Evolutionary conservation across 169 alveolate species (phyloP).

Genomic region (Theileria parva): DNA sequence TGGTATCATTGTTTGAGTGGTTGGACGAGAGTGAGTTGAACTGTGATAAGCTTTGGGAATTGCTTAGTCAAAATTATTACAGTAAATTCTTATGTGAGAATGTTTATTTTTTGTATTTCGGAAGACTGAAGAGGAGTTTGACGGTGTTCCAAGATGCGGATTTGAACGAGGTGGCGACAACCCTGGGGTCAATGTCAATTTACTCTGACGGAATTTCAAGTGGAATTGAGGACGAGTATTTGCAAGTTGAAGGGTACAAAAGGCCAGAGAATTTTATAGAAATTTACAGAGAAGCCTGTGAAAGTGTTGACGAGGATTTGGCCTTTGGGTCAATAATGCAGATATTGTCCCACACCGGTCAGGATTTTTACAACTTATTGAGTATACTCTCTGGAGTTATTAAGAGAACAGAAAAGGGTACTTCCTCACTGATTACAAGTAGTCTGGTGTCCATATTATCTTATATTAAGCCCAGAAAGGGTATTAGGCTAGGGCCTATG

Average conservation of each 20-base stretch:
- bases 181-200: slow-evolving; percentile 35
- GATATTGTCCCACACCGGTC: slow-evolving; percentile 6
- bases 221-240: background rate
- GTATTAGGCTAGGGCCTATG: background rate
- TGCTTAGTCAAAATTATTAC: background rate
- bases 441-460: slow-evolving; percentile 18
- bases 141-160: slow-evolving; percentile 31
- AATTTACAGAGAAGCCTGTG: slow-evolving; percentile 22
- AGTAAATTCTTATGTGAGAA: slow-evolving; percentile 36
- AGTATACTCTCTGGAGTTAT: slow-evolving; percentile 13
- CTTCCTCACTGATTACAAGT: slow-evolving; percentile 18
- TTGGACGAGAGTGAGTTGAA: slow-evolving; percentile 20
- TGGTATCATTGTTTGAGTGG: slow-evolving; percentile 34
- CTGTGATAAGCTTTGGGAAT: slow-evolving; percentile 2
- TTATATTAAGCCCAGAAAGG: background rate
- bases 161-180: slow-evolving; percentile 42
- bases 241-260: background rate
- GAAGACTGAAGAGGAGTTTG: slow-evolving; percentile 8
- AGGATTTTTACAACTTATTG: slow-evolving; percentile 4
- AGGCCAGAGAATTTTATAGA: slow-evolving; percentile 18
- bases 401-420: slow-evolving; percentile 15
- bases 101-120: slow-evolving; percentile 29
- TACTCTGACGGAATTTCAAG: background rate
- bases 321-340: slow-evolving; percentile 45
- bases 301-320: slow-evolving; percentile 30